Conservation (phyloP, 2,329 filamentous ascomycete genomes). For the Pseudogymnoascus sp. region DNA sequence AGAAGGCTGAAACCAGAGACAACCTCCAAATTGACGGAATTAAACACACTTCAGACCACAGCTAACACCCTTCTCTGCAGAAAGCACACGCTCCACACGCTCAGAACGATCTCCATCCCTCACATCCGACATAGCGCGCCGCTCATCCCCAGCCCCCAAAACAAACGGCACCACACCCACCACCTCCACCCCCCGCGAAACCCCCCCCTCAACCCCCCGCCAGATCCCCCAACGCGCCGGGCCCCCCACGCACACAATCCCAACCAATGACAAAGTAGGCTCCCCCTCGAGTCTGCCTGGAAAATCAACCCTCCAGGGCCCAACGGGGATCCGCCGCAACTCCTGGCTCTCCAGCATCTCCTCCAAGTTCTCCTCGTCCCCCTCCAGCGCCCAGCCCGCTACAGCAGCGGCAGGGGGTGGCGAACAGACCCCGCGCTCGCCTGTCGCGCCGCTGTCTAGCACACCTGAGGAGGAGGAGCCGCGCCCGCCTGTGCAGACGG, state of each 20-base stretch:
- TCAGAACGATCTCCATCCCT: background rate
- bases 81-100: constrained; percentile 4
- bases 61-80: constrained; percentile 1
- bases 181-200: constrained; percentile 14
- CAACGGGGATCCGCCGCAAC: constrained; percentile 41
- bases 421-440: constrained; percentile 25
- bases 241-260: constrained; percentile 17
- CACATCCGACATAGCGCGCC: background rate
- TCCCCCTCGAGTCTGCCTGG: background rate
- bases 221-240: constrained; percentile 21
- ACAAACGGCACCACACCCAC: constrained; percentile 13
- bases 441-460: background rate
- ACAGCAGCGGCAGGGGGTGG: constrained; percentile 21
- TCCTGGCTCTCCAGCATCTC: constrained; percentile 94
- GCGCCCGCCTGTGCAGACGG: constrained; percentile 41
- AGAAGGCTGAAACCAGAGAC: background rate
- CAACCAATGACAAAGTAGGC: background rate
- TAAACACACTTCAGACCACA: constrained; percentile 12
- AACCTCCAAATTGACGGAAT: constrained; percentile 13
- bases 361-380: constrained; percentile 73
- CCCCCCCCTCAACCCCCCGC: constrained; percentile 16
- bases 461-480: constrained; percentile 16
- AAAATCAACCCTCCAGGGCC: background rate
- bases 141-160: background rate
- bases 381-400: constrained; percentile 26